Conservation (phyloP, 2,329 filamentous ascomycete species). For the Pseudocercospora fijiensis region DNA sequence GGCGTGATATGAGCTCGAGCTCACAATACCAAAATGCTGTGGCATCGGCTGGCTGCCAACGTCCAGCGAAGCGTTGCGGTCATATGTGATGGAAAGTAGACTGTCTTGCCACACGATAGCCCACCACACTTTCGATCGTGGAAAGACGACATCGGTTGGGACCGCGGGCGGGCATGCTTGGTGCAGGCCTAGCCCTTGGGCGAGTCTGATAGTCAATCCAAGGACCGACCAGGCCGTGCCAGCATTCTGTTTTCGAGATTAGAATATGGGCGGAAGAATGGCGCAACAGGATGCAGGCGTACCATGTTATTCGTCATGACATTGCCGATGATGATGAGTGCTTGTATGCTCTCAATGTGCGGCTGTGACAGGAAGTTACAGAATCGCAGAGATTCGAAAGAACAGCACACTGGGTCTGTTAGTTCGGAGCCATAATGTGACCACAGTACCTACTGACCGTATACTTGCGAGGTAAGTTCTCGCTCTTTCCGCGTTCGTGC, state of each 20-base stretch:
- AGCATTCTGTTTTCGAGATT: slow-evolving; percentile 47
- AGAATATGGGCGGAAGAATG: slow-evolving; percentile 29
- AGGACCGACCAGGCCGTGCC: slow-evolving; percentile 63
- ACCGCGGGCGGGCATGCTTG: slow-evolving; percentile 57
- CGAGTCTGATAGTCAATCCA: slow-evolving; percentile 60
- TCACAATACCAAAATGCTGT: slow-evolving; percentile 44
- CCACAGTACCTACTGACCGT: slow-evolving; percentile 45
- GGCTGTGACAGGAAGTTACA: slow-evolving; percentile 64
- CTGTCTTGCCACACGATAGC: slow-evolving; percentile 65
- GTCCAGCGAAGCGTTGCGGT: slow-evolving; percentile 57
- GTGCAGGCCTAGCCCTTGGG: slow-evolving; percentile 60
- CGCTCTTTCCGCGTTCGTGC: slow-evolving; percentile 58
- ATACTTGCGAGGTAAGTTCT: slow-evolving; percentile 64
- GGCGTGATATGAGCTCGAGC: slow-evolving; percentile 57
- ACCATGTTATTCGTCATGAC: slow-evolving; percentile 42
- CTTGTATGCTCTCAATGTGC: slow-evolving; percentile 61
- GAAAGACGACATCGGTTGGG: slow-evolving; percentile 48
- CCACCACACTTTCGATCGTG: slow-evolving; percentile 50
- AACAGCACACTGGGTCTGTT: slow-evolving; percentile 56
- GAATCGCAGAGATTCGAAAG: slow-evolving; percentile 63
- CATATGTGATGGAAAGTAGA: slow-evolving; percentile 63
- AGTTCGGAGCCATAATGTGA: slow-evolving; percentile 26
- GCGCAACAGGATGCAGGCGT: slow-evolving; percentile 12
- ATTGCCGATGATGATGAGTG: slow-evolving; percentile 61
- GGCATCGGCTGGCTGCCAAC: slow-evolving; percentile 47